phyloP scores from a whole-genome alignment of 345 rosid species.

The Odontarrhena argentea region DNA sequence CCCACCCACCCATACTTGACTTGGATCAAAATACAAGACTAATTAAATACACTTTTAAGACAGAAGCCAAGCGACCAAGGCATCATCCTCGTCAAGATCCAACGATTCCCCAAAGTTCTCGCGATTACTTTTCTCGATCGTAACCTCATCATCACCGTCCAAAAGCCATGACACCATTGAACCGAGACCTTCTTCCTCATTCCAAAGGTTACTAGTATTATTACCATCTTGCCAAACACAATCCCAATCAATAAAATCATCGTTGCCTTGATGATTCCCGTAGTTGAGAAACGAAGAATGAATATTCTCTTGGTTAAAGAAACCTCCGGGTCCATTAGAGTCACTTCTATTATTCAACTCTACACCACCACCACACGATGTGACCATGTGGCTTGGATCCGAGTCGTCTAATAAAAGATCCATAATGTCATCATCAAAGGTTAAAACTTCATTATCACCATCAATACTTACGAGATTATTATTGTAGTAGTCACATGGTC shows the following conservation, averaged over 20 bases:
- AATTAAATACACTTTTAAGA: conserved; percentile 15
- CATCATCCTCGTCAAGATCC: conserved; percentile 40
- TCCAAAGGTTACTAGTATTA: conserved; percentile 22
- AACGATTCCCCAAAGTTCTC: conserved; percentile 22
- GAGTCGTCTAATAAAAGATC: conserved; percentile 36
- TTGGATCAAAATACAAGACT: too few species aligned
- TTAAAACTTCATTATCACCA: conserved; percentile 25
- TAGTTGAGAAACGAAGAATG: conserved; percentile 31
- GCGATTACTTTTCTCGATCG: conserved; percentile 20
- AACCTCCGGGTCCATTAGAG: conserved; percentile 10
- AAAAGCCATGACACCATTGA: conserved; percentile 41
- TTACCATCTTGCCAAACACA: conserved; percentile 40
- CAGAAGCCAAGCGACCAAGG: conserved; percentile 54
- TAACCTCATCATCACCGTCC: conserved; percentile 40
- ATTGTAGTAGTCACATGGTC: conserved; percentile 17
- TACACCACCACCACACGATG: conserved; percentile 26
- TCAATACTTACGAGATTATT: conserved; percentile 28
- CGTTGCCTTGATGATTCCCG: conserved; percentile 20
- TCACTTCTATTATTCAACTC: conserved; percentile 16
- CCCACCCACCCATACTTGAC: too few species aligned
- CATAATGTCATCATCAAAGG: conserved; percentile 40
- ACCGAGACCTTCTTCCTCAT: conserved; percentile 29
- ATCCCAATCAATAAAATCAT: conserved; percentile 43
- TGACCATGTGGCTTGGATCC: conserved; percentile 25
- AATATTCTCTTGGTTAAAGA: conserved; percentile 21